These are phyloP conservation scores for Pythium plurisporium DNA, from an alignment of 352 stramenopile species.

Conservation along the genomic window DNA sequence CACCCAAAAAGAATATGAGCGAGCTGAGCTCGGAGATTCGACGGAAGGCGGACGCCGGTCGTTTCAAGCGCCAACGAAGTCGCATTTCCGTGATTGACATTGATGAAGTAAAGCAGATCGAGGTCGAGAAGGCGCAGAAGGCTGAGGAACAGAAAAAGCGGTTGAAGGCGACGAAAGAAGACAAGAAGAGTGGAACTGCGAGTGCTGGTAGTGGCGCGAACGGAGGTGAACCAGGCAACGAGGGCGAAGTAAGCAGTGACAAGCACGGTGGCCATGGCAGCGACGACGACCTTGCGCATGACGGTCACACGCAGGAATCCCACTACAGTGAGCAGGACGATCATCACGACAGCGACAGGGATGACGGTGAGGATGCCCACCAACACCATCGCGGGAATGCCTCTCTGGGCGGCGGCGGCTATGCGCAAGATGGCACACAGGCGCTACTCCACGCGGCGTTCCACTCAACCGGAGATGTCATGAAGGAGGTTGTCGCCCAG, in stretches of 20 bases:
- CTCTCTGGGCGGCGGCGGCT: slow-evolving; percentile 20
- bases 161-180: slow-evolving; percentile 37
- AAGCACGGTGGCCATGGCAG: neutral
- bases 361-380: slow-evolving; percentile 17
- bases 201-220: slow-evolving; percentile 18
- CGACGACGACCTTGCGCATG: neutral
- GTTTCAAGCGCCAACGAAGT: slow-evolving; percentile 79
- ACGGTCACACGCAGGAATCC: slow-evolving; percentile 1
- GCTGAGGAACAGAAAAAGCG: slow-evolving; percentile 75
- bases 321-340: slow-evolving; percentile 18
- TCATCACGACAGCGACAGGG: slow-evolving; percentile 16
- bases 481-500: slow-evolving; percentile 57
- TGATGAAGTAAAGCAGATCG: slow-evolving; percentile 86
- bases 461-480: slow-evolving; percentile 72
- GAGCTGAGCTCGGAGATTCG: slow-evolving; percentile 75
- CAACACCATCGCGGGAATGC: slow-evolving; percentile 19
- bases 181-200: slow-evolving; percentile 8
- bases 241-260: too few relatives aligned
- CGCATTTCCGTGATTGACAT: slow-evolving; percentile 88
- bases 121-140: slow-evolving; percentile 80
- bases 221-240: slow-evolving; percentile 22
- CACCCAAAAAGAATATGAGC: slow-evolving; percentile 65
- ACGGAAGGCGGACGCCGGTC: slow-evolving; percentile 71
- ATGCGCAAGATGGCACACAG: slow-evolving; percentile 48
- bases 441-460: slow-evolving; percentile 63